phyloP scores from a whole-genome alignment of 176 grass and related monocot genomes.

The Tuctoria greenei region DNA sequence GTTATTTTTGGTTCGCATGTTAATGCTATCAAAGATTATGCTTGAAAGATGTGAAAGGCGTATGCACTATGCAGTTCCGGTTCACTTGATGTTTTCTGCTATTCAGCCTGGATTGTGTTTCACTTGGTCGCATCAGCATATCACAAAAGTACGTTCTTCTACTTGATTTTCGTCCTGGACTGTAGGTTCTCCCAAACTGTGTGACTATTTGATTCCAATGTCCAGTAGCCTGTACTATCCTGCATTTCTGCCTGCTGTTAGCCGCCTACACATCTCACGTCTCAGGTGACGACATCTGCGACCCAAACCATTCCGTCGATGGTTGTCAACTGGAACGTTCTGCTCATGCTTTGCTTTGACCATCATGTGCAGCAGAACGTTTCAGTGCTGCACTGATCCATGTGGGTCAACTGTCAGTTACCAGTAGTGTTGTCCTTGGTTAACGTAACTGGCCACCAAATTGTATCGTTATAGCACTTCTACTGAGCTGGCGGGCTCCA shows the following conservation, averaged over 20 bases:
- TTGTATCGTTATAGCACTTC: not conserved
- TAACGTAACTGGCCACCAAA: not conserved
- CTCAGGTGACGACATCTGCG: slow-evolving; percentile 8
- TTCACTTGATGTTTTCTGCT: not conserved
- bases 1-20: not conserved
- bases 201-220: not conserved
- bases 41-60: not conserved
- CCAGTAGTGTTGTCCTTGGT: not conserved
- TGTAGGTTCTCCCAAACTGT: not conserved
- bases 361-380: not conserved
- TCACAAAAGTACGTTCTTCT: not conserved
- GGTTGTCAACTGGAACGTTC: slow-evolving; percentile 30
- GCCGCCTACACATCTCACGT: not conserved
- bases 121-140: not conserved
- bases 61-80: not conserved
- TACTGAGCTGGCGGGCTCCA: slow-evolving; percentile 10
- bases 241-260: not conserved
- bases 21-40: not conserved
- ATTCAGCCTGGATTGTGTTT: not conserved
- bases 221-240: not conserved
- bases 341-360: not conserved
- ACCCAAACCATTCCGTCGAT: not conserved
- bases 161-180: not conserved
- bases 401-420: not conserved
- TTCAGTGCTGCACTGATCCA: not conserved